These are phyloP conservation scores for Fusarium sterilihyphosum DNA, from an alignment of 2,329 filamentous ascomycete genomes.

Conservation along the genomic window DNA sequence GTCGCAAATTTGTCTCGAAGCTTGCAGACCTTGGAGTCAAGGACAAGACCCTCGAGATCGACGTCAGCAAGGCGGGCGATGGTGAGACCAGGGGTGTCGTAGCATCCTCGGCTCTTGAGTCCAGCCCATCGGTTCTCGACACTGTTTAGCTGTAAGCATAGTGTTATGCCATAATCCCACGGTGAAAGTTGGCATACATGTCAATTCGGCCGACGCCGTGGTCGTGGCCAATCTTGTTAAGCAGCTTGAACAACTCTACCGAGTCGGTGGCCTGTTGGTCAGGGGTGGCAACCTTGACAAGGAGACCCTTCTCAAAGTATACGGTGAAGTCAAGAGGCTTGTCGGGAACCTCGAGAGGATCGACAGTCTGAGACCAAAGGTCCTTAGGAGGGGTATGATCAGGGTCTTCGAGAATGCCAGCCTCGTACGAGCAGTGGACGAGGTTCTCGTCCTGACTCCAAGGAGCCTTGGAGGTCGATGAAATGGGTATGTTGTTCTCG, in stretches of 20 bases:
- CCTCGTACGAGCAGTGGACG: slow-evolving; percentile 31
- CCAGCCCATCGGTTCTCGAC: slow-evolving; percentile 58
- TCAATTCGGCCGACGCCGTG: slow-evolving; percentile 76
- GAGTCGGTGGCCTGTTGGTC: slow-evolving; percentile 69
- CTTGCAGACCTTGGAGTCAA: slow-evolving; percentile 63
- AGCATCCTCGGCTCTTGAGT: slow-evolving; percentile 54
- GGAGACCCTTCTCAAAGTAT: slow-evolving; percentile 74
- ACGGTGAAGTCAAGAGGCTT: slow-evolving; percentile 72
- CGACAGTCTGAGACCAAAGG: slow-evolving; percentile 75
- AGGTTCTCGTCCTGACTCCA: slow-evolving; percentile 64
- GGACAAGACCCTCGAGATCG: slow-evolving; percentile 64
- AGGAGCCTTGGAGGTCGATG: slow-evolving; percentile 76
- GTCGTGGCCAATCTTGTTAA: slow-evolving; percentile 71
- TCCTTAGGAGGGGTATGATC: slow-evolving; percentile 69
- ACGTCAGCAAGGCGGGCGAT: slow-evolving; percentile 45
- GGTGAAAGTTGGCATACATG: slow-evolving; percentile 28
- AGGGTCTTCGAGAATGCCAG: slow-evolving; percentile 57
- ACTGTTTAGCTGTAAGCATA: background rate
- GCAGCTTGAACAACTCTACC: slow-evolving; percentile 71
- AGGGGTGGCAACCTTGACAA: slow-evolving; percentile 68
- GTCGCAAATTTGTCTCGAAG: slow-evolving; percentile 62
- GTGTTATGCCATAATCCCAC: too few relatives aligned
- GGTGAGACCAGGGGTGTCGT: slow-evolving; percentile 26
- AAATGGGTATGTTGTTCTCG: slow-evolving; percentile 74
- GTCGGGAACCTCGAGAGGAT: slow-evolving; percentile 72